Evolutionary conservation across 345 rosid species (phyloP), one percentile per base, ranked within the genome.

Genomic region (Euphorbia peplus): DNA sequence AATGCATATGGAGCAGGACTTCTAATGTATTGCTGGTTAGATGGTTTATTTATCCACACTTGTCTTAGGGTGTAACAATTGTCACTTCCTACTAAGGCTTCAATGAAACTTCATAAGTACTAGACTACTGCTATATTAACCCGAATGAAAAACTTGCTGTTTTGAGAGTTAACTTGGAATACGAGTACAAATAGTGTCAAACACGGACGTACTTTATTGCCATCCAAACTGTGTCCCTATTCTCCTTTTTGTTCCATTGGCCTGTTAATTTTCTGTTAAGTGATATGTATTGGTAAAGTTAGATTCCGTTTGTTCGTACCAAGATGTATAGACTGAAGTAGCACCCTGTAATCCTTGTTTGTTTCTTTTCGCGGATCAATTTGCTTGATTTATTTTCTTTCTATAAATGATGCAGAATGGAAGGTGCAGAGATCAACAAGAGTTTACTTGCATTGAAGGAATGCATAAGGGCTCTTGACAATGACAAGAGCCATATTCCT

Each of bases 361-460:
- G 5, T 56, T 56, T 5, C 14, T 26, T 61, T 41, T 28, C 16
- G 26, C 61, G 9, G 67, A 60, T 42, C 30, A 37, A 39, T 28
- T 19, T 58, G 51, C 22, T 69, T 76, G 59, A 66, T 60, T 46
- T 72, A 71, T 69, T 72, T 60, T 39, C 42, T 39, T 64, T 41
- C 54, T 50, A 52, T 63, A 18, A 60, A 25, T 72, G 75, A 55
- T 73, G 74, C 85, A 95, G 99, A 84, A 86, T 95, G 93, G 99
- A 95, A 84, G 99, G 99, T 70, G 99, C 99, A 30, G 99, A 95
- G 81, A 95, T 95, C 81, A 95, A 95, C 79, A 95, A 89, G 87
- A 91, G 99, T 79, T 83, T 91, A 69, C 96, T 95, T 58, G 99
- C 99, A 42, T 70, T 95, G 56, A 95, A 95, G 84, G 99, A 95